Evolutionary conservation across 352 stramenopile genomes (phyloP).

Genomic region (Blastocystis sp.): DNA sequence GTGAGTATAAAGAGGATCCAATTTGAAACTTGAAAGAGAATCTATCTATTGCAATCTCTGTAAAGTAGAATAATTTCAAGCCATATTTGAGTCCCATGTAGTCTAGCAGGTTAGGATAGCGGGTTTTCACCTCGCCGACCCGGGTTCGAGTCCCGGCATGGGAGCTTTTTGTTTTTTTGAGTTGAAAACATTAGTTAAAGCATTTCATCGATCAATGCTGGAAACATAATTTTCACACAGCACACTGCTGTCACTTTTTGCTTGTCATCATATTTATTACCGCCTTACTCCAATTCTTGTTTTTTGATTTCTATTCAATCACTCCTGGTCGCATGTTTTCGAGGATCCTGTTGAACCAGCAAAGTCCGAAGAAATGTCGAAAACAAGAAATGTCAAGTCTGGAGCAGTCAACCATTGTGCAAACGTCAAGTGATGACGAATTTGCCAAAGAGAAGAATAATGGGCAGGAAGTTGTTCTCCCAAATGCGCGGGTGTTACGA

Average conservation of each 20-base stretch:
- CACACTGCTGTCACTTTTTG: too few relatives aligned
- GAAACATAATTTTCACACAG: not conserved
- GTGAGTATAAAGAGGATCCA: not conserved
- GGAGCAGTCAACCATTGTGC: conserved; percentile 33
- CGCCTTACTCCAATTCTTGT: not conserved
- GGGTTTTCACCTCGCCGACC: conserved; percentile 57
- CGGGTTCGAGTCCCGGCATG: conserved; percentile 60
- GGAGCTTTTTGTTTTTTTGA: conserved; percentile 2
- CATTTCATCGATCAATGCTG: not conserved
- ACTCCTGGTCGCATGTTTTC: conserved; percentile 1
- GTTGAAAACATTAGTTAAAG: not conserved
- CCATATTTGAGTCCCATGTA: conserved; percentile 3
- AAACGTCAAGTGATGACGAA: conserved; percentile 53
- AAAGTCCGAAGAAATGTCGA: conserved; percentile 51
- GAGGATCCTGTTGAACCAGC: not conserved
- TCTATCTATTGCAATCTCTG: not conserved
- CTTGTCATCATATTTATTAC: too few relatives aligned
- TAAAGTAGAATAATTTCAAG: not conserved
- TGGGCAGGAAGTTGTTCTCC: not conserved
- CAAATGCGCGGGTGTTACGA: not conserved
- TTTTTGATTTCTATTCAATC: not conserved
- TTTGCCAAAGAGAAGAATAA: not conserved
- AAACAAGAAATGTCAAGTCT: not conserved
- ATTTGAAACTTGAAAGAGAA: not conserved
- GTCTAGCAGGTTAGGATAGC: conserved; percentile 61